Conservation (phyloP, 2,329 filamentous ascomycete species). For the Zalaria sp. region DNA sequence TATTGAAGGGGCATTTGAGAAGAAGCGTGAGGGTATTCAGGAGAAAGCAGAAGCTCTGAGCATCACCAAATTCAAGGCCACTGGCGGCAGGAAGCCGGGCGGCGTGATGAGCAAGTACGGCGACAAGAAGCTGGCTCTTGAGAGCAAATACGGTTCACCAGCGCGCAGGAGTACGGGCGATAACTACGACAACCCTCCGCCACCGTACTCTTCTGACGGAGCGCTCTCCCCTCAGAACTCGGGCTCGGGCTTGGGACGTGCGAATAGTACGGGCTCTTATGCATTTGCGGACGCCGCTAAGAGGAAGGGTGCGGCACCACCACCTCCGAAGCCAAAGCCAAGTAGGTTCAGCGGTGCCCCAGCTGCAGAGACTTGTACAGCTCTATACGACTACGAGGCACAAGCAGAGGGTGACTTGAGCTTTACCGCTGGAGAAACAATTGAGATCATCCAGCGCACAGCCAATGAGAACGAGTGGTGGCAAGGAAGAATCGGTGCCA, state of each 20-base stretch:
- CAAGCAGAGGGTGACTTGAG: slow-evolving; percentile 90
- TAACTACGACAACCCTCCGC: slow-evolving; percentile 19
- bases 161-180: slow-evolving; percentile 1
- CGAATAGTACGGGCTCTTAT: slow-evolving; percentile 14
- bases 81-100: slow-evolving; percentile 28
- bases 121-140: slow-evolving; percentile 11
- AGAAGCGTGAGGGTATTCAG: slow-evolving; percentile 79
- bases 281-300: slow-evolving; percentile 6
- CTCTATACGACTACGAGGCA: slow-evolving; percentile 90
- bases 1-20: slow-evolving; percentile 79
- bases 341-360: slow-evolving; percentile 52
- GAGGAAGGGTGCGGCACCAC: slow-evolving; percentile 30
- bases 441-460: slow-evolving; percentile 76
- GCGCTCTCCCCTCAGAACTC: slow-evolving; percentile 1
- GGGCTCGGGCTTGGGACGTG: slow-evolving; percentile 8
- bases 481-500: slow-evolving; percentile 66
- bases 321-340: slow-evolving; percentile 48
- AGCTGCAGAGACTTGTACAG: slow-evolving; percentile 65
- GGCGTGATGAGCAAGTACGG: slow-evolving; percentile 22
- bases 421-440: slow-evolving; percentile 75
- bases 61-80: slow-evolving; percentile 86
- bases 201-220: slow-evolving; percentile 21
- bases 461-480: slow-evolving; percentile 96
- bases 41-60: slow-evolving; percentile 69
- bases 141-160: background rate